Evolutionary conservation across 257 asterid species (phyloP).

Genomic region (Coffea eugenioides): DNA sequence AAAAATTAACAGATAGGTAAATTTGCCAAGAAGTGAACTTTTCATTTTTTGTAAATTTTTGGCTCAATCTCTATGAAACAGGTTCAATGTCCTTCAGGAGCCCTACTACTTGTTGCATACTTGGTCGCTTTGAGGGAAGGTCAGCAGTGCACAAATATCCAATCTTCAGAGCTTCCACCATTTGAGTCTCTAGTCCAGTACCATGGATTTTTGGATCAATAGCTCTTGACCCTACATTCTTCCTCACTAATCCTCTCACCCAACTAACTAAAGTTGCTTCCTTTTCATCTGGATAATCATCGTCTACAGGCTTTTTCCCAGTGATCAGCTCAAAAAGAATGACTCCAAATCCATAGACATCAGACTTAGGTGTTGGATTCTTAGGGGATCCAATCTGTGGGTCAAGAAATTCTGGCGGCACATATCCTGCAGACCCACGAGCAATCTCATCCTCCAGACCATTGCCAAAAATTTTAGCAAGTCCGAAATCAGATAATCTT

Average conservation of each 20-base stretch:
- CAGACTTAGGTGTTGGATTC: slow-evolving; percentile 65
- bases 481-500: slow-evolving; percentile 74
- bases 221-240: slow-evolving; percentile 42
- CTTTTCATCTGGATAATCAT: slow-evolving; percentile 51
- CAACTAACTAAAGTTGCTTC: slow-evolving; percentile 58
- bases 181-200: slow-evolving; percentile 55
- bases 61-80: slow-evolving; percentile 28
- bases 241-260: slow-evolving; percentile 70
- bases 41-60: slow-evolving; percentile 5
- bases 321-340: slow-evolving; percentile 73
- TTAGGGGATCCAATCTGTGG: slow-evolving; percentile 46
- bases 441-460: slow-evolving; percentile 58
- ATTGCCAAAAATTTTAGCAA: slow-evolving; percentile 66
- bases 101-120: slow-evolving; percentile 90
- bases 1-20: not conserved
- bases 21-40: not conserved
- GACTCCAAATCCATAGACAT: slow-evolving; percentile 78
- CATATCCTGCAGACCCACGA: slow-evolving; percentile 60
- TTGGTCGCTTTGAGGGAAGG: slow-evolving; percentile 66
- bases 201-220: slow-evolving; percentile 73
- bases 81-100: slow-evolving; percentile 83
- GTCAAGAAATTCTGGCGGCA: slow-evolving; percentile 71
- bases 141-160: slow-evolving; percentile 91
- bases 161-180: slow-evolving; percentile 73
- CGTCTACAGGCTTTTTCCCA: slow-evolving; percentile 64